These are phyloP conservation scores for Glebionis coronaria DNA, from an alignment of 129 eudicot species.

Conservation along the genomic window DNA sequence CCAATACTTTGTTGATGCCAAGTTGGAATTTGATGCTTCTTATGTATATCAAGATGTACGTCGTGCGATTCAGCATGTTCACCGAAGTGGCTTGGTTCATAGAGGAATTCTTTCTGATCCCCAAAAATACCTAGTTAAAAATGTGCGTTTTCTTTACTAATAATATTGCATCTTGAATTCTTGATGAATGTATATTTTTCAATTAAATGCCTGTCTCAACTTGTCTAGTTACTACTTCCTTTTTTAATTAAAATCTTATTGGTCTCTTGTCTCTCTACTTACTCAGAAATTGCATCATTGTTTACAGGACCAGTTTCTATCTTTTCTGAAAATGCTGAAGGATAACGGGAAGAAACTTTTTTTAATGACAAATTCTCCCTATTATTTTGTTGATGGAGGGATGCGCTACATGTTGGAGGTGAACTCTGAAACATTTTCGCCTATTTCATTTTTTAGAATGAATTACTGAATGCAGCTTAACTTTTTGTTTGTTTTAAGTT, in stretches of 20 bases:
- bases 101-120: slow-evolving; percentile 87
- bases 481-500: too few species aligned
- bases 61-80: slow-evolving; percentile 91
- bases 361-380: slow-evolving; percentile 93
- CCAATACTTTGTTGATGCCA: slow-evolving; percentile 92
- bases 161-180: background rate
- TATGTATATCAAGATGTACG: slow-evolving; percentile 89
- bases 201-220: background rate
- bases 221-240: too few species aligned
- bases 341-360: slow-evolving; percentile 96
- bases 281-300: slow-evolving; percentile 24
- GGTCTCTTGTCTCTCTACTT: slow-evolving; percentile 6
- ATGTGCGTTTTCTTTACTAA: slow-evolving; percentile 46
- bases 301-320: slow-evolving; percentile 60
- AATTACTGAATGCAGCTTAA: too few species aligned
- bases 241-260: background rate
- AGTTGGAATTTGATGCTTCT: slow-evolving; percentile 90
- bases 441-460: background rate
- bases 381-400: slow-evolving; percentile 98
- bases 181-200: background rate
- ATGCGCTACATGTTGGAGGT: slow-evolving; percentile 99
- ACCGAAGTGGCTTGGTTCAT: slow-evolving; percentile 88
- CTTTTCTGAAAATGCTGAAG: slow-evolving; percentile 75
- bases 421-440: slow-evolving; percentile 15
- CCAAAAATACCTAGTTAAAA: slow-evolving; percentile 77